Base-by-base conservation (phyloP, 2,329 filamentous ascomycete species). In the Fusarium anguioides region DNA sequence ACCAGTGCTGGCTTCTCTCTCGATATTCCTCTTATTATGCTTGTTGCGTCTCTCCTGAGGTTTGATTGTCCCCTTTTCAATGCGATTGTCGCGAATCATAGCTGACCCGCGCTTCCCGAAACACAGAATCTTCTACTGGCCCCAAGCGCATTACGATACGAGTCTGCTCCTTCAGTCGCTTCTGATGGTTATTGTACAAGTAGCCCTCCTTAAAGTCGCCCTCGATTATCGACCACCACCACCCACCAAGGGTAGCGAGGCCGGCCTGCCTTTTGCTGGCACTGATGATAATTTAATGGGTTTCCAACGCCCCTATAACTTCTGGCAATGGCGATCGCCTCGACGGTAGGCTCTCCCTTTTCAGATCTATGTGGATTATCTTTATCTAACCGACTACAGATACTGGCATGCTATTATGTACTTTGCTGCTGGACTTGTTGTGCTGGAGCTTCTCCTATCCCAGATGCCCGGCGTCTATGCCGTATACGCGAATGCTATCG, bases 341-440 rank as follows among this genome's bases (percentile, higher is more conserved):
- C 89, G 88, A 71, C 91, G 91, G 81, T 90, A 76, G 60, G 86
- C 82, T 33, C 15, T 40, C 20, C 20, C 17, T 18, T 31, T 21
- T n/a, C 3, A 4, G 35, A 40, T 5, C 8, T 26, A n/a, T 9
- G 8, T 18, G 29, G 10, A 20, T 24, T 15, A 27, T 11, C 18
- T 26, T 41, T 35, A 27, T 33, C 48, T 40, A 47, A 61, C 66
- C 11, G 69, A 49, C 56, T 55, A 8, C 66, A 89, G 87, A 65
- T 94, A 95, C 80, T 96, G 92, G 92, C 84, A 89, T 56, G 93
- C 93, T 74, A 75, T 96, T 26, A 79, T 87, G 39, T 92, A 91
- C 79, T 84, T 94, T 64, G 85, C 89, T 64, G 81, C 84, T 60
- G 79, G 78, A 18, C 83, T 95, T 45, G 78, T 88, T 24, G 81